phyloP scores from a whole-genome alignment of 805 yeast genomes.

The Kazachstania taianensis region DNA sequence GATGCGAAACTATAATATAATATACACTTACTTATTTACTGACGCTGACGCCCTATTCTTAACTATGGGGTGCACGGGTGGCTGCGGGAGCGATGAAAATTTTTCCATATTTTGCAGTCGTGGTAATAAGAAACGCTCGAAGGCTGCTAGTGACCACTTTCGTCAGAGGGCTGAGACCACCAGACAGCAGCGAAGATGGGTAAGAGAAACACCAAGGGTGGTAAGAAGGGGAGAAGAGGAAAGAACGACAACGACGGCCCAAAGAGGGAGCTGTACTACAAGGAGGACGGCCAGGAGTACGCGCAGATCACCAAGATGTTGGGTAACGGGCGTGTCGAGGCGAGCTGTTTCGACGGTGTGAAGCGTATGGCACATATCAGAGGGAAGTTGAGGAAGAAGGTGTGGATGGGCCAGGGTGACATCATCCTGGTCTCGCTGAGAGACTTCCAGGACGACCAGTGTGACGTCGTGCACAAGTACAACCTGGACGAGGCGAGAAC shows the following conservation, averaged over 20 bases:
- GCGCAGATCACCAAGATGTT: slow-evolving; percentile 98
- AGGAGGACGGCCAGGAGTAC: slow-evolving; percentile 96
- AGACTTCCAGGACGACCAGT: slow-evolving; percentile 96
- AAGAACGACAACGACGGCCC: slow-evolving; percentile 86
- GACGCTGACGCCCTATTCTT: no score
- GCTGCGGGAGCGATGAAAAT: no score
- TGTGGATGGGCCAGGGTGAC: slow-evolving; percentile 99
- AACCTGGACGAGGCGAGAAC: slow-evolving; percentile 97
- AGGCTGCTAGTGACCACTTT: no score
- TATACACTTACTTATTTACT: no score
- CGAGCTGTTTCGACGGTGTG: slow-evolving; percentile 86
- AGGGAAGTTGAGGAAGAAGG: slow-evolving; percentile 98
- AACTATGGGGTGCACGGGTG: no score
- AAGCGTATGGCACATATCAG: slow-evolving; percentile 96
- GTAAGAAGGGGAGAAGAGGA: slow-evolving; percentile 93
- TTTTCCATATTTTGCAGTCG: no score
- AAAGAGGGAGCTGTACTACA: slow-evolving; percentile 86
- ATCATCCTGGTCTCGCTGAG: slow-evolving; percentile 90
- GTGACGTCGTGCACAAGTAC: slow-evolving; percentile 95
- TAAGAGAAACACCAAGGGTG: slow-evolving; percentile 47
- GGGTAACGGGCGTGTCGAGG: slow-evolving; percentile 96
- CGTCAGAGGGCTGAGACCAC: no score
- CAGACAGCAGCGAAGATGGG: slow-evolving; percentile 19
- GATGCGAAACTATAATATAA: no score
- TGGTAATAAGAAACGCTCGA: no score